phyloP scores from a whole-genome alignment of 1,284 basidiomycete genomes.

The Anthracocystis setariae region DNA sequence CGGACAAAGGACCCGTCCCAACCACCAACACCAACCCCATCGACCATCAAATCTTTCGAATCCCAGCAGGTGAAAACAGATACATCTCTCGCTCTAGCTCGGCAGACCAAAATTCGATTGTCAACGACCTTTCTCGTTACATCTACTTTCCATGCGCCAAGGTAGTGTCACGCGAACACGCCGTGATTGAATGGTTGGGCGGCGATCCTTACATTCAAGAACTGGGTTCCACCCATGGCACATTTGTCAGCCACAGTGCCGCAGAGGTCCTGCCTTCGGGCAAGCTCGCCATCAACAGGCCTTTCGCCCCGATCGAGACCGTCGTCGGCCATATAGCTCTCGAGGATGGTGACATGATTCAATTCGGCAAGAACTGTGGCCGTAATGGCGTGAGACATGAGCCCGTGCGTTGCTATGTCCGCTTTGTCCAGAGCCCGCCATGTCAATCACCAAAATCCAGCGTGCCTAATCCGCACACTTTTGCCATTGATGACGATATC shows the following conservation, averaged over 20 bases:
- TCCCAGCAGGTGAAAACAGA: conserved; percentile 8
- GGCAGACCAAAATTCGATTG: neutral
- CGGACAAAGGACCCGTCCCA: conserved; percentile 14
- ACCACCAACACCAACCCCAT: neutral
- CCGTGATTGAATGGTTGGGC: conserved; percentile 31
- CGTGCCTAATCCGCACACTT: neutral
- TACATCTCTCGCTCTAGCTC: conserved; percentile 17
- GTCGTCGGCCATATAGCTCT: conserved; percentile 9
- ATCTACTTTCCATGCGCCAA: conserved; percentile 29
- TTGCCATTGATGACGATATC: conserved; percentile 14
- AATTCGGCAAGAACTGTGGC: conserved; percentile 24
- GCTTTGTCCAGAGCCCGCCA: neutral
- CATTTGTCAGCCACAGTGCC: conserved; percentile 16
- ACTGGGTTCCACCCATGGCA: conserved; percentile 44
- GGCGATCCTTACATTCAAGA: conserved; percentile 15
- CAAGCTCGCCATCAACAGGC: neutral
- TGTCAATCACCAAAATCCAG: too few relatives aligned
- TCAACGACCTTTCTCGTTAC: conserved; percentile 29
- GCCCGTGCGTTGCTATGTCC: conserved; percentile 29
- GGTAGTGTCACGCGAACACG: conserved; percentile 41
- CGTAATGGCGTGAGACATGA: conserved; percentile 4
- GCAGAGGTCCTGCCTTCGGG: neutral
- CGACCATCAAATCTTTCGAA: conserved; percentile 8
- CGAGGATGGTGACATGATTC: conserved; percentile 17
- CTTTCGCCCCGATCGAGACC: neutral